Base-by-base conservation (phyloP, 805 yeast species). In the Tetrapisispora namnaoensis region DNA sequence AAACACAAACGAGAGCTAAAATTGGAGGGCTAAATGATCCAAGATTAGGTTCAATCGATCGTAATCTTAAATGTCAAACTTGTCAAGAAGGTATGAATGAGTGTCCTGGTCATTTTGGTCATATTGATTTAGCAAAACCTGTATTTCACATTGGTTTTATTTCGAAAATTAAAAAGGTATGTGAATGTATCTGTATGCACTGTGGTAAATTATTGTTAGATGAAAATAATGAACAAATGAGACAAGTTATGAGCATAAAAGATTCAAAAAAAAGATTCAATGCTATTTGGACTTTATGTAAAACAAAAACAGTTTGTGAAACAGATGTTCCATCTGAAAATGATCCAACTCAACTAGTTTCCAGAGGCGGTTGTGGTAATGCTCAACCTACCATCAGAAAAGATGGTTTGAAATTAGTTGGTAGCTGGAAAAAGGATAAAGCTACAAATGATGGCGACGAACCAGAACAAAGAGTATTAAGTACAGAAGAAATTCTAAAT, bases 101-200 rank as follows among this genome's bases (percentile, higher is more conserved):
- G 67, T 93, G 99, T 70, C 98, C 98, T 0, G 99, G 99, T 51
- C 99, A 93, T 72, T 93, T 93, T 70, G 99, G 99, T 57, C 99
- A 93, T 65, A 93, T 93, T 53, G 99, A 93, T 66, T 76, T 93
- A 55, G 98, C 99, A 35, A 93, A 91, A 66, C 99, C 99, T 14
- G 99, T 93, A 37, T 93, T 93, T 71, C 99, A 93, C 68, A 88
- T 93, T 67, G 99, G 96, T 43, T 93, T 88, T 69, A 81, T 93
- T 61, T 79, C 95, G 44, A 91, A 87, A 65, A 91, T 93, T 62
- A 93, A 93, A 66, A 93, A 93, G 67, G 86, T 88, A 37, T 85
- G 96, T 67, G 99, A 93, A 68, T 86, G 93, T 71, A 91, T 91
- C 30, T 93, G 99, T 74, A 90, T 93, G 89, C 96, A 93, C 72